phyloP scores from a whole-genome alignment of 2,329 filamentous ascomycete genomes.

The Chrysosporium keratinophilum region DNA sequence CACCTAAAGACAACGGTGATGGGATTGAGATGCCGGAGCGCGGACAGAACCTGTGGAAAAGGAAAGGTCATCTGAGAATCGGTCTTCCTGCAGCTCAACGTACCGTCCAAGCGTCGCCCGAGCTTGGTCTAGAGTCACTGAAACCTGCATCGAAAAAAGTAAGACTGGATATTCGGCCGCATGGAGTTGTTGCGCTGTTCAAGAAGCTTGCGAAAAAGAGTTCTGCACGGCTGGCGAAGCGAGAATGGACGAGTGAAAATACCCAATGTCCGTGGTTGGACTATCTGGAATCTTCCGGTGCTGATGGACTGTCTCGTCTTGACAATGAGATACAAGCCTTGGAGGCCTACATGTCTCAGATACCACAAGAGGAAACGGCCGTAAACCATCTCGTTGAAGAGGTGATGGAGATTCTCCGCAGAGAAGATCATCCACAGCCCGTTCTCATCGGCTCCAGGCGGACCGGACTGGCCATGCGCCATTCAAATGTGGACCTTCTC shows the following conservation, averaged over 20 bases:
- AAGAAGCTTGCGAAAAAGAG: conserved; percentile 8
- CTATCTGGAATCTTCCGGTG: conserved; percentile 14
- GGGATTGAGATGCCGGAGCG: neutral
- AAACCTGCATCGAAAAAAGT: conserved; percentile 2
- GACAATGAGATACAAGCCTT: conserved; percentile 40
- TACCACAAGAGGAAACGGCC: conserved; percentile 31
- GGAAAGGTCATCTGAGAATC: neutral
- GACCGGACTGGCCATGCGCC: conserved; percentile 43
- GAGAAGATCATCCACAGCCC: conserved; percentile 19
- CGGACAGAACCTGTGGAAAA: neutral
- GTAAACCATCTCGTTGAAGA: conserved; percentile 22
- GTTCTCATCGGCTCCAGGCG: conserved; percentile 45
- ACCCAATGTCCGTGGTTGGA: conserved; percentile 29
- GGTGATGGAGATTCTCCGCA: conserved; percentile 24
- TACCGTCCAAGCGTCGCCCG: neutral
- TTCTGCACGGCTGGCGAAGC: neutral
- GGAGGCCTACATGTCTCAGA: conserved; percentile 37
- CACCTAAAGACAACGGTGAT: neutral
- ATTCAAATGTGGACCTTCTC: conserved; percentile 47
- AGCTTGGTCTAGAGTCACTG: neutral
- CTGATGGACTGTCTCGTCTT: conserved; percentile 25
- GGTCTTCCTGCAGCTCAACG: neutral
- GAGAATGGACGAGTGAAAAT: neutral
- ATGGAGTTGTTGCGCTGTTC: conserved; percentile 4
- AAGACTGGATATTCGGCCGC: neutral